Percentiles rank a stretch among this genome's conserved stretches.
These are phyloP conservation scores for Zygoascus hellenicus DNA, from an alignment of 1,139 yeast genomes.

Conservation along the genomic window DNA sequence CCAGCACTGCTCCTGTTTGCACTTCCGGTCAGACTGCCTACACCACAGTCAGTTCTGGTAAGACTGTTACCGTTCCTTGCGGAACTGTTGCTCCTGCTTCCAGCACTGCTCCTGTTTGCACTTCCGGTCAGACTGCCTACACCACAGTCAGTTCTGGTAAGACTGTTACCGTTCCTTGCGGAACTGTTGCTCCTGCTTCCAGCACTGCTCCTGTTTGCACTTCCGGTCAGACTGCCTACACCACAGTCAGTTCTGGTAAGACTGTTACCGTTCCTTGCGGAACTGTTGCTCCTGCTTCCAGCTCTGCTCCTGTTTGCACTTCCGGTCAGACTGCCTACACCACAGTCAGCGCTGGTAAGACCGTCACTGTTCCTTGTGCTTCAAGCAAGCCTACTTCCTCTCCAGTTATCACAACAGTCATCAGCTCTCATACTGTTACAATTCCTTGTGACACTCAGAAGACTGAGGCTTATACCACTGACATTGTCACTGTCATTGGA, in stretches of 20 bases:
- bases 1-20: neutral
- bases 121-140: neutral
- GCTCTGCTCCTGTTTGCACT: no score
- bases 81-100: neutral
- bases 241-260: neutral
- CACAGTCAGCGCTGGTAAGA: neutral
- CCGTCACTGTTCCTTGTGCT: conserved; percentile 13
- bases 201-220: neutral
- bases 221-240: no score
- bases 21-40: neutral
- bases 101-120: neutral
- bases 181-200: conserved; percentile 6
- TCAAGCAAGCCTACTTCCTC: conserved; percentile 7
- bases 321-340: neutral
- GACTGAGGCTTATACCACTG: neutral
- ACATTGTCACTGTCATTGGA: neutral
- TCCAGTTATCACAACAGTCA: conserved; percentile 6
- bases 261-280: conserved; percentile 15
- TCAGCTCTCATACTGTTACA: neutral
- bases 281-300: neutral
- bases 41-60: neutral
- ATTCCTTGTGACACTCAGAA: neutral
- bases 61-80: conserved; percentile 1
- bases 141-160: neutral
- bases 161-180: conserved; percentile 3